These are phyloP conservation scores for Bruguiera gymnorhiza DNA, from an alignment of 345 rosid genomes.

Conservation along the genomic window DNA sequence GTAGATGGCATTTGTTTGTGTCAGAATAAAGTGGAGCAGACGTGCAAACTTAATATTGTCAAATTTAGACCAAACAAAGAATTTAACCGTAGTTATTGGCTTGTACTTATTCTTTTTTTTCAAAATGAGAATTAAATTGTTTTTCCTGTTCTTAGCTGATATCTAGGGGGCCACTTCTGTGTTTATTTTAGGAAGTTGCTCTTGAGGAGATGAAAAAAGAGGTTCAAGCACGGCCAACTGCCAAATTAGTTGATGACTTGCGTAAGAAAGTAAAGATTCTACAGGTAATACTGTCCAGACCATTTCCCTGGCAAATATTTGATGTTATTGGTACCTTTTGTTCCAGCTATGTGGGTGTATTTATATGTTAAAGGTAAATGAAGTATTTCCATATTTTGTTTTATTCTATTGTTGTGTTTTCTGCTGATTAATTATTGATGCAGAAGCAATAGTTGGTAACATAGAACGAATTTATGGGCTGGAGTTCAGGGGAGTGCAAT, in stretches of 20 bases:
- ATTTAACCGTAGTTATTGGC: not conserved
- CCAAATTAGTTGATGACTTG: constrained; percentile 89
- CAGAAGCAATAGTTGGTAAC: not conserved
- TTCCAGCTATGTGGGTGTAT: not conserved
- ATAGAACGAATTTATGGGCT: not conserved
- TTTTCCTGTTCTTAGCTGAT: too few species aligned
- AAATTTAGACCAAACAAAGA: too few species aligned
- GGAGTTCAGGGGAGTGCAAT: too few species aligned
- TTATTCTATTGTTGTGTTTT: not conserved
- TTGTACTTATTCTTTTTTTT: not conserved
- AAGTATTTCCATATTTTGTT: not conserved
- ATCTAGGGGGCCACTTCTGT: not conserved
- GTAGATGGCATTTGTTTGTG: too few species aligned
- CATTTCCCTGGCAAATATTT: not conserved
- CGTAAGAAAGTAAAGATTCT: constrained; percentile 93
- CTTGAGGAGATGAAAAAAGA: constrained; percentile 89
- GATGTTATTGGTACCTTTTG: not conserved
- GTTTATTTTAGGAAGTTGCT: constrained; percentile 56
- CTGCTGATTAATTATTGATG: constrained; percentile 1
- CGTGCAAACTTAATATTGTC: too few species aligned
- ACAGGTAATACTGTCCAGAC: constrained; percentile 52
- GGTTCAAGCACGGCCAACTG: constrained; percentile 86
- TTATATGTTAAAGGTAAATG: not conserved
- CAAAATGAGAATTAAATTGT: too few species aligned
- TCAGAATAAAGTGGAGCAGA: too few species aligned